Base-by-base conservation (phyloP, 1,139 yeast genomes). In the Lodderomyces margitis region DNA sequence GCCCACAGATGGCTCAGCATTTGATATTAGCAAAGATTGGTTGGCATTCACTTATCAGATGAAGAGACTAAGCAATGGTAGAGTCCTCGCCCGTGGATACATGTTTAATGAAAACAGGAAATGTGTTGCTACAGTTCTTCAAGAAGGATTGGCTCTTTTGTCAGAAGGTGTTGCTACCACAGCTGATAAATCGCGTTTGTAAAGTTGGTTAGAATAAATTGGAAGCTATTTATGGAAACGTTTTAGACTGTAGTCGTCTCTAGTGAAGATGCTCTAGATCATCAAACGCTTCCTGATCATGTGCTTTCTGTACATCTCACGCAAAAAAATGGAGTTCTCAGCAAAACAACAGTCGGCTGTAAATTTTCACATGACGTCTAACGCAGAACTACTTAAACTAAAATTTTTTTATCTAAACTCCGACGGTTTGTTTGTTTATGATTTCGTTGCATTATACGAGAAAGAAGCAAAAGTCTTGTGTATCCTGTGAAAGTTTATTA, bases 111-210 rank as follows among this genome's bases (percentile, higher is more conserved):
- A 57, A 33, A 48, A 62, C 3, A 65, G 69, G n/a, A 55, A 57
- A 36, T 59, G 64, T 41, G 62, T 71, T 10, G 76, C 75, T 8
- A 68, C 76, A 0, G 61, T 70, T 8, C 51, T 67, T 12, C 78
- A 72, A 51, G 78, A 72, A 52, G 78, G 77, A 2, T 59, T 72
- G 44, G 65, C 74, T 2, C 57, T 58, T 40, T 49, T 66, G 51
- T 47, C 48, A 17, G 48, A 53, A 4, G 69, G 68, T 3, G 61
- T 65, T 10, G 56, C 61, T 2, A 60, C 59, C n/a, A 48, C 54
- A 11, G 61, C 59, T 6, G 47, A 48, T 38, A 41, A 44, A 37
- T 36, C 52, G 6, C 46, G 40, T 37, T 39, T 48, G 30, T 47
- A 46, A 31, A 24, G 11, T 28, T 6, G 16, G 14, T 28, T 15